Conservation (phyloP, 169 alveolate genomes). For the Plasmodium reichenowi region DNA sequence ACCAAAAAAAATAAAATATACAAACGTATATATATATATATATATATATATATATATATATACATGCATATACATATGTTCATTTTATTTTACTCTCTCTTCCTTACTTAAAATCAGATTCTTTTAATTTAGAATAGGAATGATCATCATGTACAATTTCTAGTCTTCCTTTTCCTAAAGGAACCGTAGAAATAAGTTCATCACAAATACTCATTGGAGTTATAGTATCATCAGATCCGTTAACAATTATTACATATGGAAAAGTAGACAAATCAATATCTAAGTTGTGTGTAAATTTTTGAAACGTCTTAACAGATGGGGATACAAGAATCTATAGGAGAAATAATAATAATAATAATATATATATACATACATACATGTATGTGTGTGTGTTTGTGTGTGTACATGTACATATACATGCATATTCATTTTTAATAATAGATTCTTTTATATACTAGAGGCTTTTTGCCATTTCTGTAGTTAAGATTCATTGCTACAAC, state of each 20-base stretch:
- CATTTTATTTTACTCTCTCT: not conserved
- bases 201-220: slow-evolving; percentile 45
- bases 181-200: slow-evolving; percentile 45
- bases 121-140: slow-evolving; percentile 67
- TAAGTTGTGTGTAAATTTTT: slow-evolving; percentile 69
- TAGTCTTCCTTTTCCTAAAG: slow-evolving; percentile 67
- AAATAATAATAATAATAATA: slow-evolving; percentile 2
- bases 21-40: no score
- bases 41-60: no score
- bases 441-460: slow-evolving; percentile 29
- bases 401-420: not conserved
- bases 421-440: not conserved
- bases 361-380: not conserved
- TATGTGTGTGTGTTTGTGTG: not conserved
- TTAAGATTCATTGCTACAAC: slow-evolving; percentile 76
- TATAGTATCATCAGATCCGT: slow-evolving; percentile 61
- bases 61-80: not conserved
- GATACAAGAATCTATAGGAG: slow-evolving; percentile 49
- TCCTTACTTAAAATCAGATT: slow-evolving; percentile 66
- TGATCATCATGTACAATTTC: slow-evolving; percentile 69
- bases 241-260: slow-evolving; percentile 74
- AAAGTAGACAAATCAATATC: slow-evolving; percentile 54
- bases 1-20: slow-evolving; percentile 8
- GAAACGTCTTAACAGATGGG: slow-evolving; percentile 75
- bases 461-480: slow-evolving; percentile 66